Evolutionary conservation across 805 yeast genomes (phyloP).

Genomic region (Yamadazyma paraphyllophila): DNA sequence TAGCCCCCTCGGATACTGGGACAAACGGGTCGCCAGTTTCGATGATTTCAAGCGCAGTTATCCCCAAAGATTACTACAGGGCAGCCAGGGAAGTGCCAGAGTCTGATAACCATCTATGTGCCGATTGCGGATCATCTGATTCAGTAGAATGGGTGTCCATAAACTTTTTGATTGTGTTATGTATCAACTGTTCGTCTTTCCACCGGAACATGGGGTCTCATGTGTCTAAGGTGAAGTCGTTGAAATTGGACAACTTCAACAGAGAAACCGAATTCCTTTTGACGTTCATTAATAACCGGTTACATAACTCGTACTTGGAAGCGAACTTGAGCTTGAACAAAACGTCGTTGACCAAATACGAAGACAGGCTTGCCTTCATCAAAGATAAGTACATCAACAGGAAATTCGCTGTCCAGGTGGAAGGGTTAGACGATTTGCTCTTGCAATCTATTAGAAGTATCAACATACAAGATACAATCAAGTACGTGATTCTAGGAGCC

Average conservation of each 20-base stretch:
- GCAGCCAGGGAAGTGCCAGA: conserved; percentile 41
- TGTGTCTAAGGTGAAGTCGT: conserved; percentile 72
- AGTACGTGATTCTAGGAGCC: conserved; percentile 47
- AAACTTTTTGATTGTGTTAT: conserved; percentile 66
- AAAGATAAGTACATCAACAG: conserved; percentile 61
- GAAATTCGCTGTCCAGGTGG: conserved; percentile 35
- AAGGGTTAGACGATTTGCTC: conserved; percentile 33
- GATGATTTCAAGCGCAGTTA: conserved; percentile 21
- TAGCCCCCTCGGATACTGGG: conserved; percentile 15
- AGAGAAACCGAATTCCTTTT: conserved; percentile 60
- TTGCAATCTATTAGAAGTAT: conserved; percentile 55
- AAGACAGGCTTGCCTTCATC: conserved; percentile 57
- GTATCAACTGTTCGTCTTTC: conserved; percentile 85
- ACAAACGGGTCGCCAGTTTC: conserved; percentile 28
- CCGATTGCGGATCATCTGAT: conserved; percentile 69
- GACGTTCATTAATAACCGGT: conserved; percentile 48
- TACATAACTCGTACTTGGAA: conserved; percentile 64
- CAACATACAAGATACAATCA: conserved; percentile 43
- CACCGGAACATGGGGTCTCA: conserved; percentile 86
- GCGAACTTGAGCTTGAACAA: conserved; percentile 17
- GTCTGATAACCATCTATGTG: conserved; percentile 63
- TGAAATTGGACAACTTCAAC: conserved; percentile 69
- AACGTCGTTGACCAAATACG: conserved; percentile 30
- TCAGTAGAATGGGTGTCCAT: conserved; percentile 87
- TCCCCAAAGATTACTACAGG: conserved; percentile 29